Evolutionary conservation across 2,329 filamentous ascomycete genomes (phyloP).

Genomic region (Zalaria obscura): DNA sequence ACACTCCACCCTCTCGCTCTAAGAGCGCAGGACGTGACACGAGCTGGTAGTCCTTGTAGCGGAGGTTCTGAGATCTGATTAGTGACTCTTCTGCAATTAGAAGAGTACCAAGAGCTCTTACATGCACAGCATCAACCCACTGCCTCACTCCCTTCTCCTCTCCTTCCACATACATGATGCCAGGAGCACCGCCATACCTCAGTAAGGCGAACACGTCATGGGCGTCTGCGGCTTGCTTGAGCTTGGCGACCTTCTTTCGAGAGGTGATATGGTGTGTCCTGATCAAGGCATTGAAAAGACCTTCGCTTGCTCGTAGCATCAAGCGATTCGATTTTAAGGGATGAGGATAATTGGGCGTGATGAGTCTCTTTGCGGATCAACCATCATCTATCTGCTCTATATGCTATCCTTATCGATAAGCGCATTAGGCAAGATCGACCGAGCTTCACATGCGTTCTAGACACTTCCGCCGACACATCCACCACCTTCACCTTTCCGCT

Average conservation of each 20-base stretch:
- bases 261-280: constrained; percentile 72
- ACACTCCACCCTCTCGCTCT: constrained; percentile 3
- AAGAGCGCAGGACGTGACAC: constrained; percentile 36
- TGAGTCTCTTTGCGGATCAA: no score
- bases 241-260: constrained; percentile 53
- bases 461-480: not conserved
- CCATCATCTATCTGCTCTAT: no score
- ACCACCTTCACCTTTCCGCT: no score
- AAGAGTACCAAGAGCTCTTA: constrained; percentile 8
- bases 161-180: constrained; percentile 67
- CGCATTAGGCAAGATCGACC: not conserved
- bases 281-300: constrained; percentile 46
- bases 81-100: not conserved
- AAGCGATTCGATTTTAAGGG: no score
- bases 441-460: not conserved
- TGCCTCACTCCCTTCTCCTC: constrained; percentile 39
- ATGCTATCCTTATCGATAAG: constrained; percentile 1
- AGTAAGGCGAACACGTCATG: constrained; percentile 50
- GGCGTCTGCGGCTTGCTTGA: constrained; percentile 50
- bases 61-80: constrained; percentile 26
- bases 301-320: not conserved
- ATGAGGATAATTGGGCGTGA: no score
- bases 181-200: constrained; percentile 53
- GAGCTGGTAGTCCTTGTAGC: constrained; percentile 62
- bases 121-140: constrained; percentile 53